Evolutionary conservation across 306 rosid species (phyloP).

Genomic region (Vigna unguiculata): DNA sequence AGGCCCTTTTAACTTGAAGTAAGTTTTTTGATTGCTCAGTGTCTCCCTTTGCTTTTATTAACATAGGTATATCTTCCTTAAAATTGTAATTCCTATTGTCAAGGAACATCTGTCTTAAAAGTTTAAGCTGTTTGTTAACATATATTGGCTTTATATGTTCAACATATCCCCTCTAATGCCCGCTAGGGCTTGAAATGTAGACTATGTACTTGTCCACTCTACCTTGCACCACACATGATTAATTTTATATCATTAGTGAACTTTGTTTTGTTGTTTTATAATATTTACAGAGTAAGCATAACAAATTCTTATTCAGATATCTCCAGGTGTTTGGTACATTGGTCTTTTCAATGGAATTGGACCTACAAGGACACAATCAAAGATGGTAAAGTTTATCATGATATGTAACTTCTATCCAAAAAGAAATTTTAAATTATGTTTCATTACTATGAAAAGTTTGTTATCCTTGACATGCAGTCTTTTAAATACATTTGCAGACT

Average conservation of each 20-base stretch:
- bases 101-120: not conserved
- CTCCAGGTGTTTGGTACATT: slow-evolving; percentile 87
- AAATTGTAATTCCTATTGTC: slow-evolving; percentile 3
- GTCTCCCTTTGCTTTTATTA: slow-evolving; percentile 8
- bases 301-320: slow-evolving; percentile 63
- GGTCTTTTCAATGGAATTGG: slow-evolving; percentile 95
- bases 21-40: not conserved
- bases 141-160: not conserved
- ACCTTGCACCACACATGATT: not conserved
- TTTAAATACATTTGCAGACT: not conserved
- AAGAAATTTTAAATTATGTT: slow-evolving; percentile 7
- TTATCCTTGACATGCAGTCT: not conserved
- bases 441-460: not conserved
- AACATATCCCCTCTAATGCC: not conserved
- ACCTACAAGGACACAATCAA: slow-evolving; percentile 77
- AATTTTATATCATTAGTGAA: slow-evolving; percentile 30
- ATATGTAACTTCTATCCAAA: not conserved
- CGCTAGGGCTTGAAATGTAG: slow-evolving; percentile 7
- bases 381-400: slow-evolving; percentile 64
- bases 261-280: not conserved
- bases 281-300: slow-evolving; percentile 18
- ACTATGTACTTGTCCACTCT: not conserved
- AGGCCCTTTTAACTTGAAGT: slow-evolving; percentile 28
- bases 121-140: not conserved
- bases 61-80: not conserved